phyloP scores from a whole-genome alignment of 169 alveolate genomes.

The Babesia bovis region DNA sequence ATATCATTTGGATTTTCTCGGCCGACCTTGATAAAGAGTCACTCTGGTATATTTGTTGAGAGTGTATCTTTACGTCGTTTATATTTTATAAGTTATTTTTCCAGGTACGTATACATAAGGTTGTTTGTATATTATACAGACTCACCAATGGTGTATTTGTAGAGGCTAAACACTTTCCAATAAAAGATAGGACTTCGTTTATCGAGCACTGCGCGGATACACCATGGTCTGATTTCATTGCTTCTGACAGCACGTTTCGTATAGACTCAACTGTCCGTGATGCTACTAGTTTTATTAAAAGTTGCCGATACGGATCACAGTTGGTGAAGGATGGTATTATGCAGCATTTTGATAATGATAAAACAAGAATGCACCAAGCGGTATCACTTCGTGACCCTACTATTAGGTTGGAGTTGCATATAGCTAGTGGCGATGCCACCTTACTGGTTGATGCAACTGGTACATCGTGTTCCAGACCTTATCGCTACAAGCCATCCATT shows the following conservation, averaged over 20 bases:
- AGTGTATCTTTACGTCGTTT: slow-evolving; percentile 18
- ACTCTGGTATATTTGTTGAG: slow-evolving; percentile 23
- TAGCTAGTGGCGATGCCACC: slow-evolving; percentile 32
- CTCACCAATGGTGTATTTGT: slow-evolving; percentile 31
- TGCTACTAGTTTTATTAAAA: slow-evolving; percentile 2
- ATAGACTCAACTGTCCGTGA: slow-evolving; percentile 4
- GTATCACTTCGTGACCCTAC: slow-evolving; percentile 35
- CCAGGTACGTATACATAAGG: slow-evolving; percentile 36
- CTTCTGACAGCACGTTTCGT: slow-evolving; percentile 15
- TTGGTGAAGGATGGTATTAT: slow-evolving; percentile 58
- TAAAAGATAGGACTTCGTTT: slow-evolving; percentile 30
- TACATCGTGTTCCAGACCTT: slow-evolving; percentile 22
- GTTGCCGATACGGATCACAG: slow-evolving; percentile 44
- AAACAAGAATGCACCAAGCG: slow-evolving; percentile 11
- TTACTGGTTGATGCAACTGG: slow-evolving; percentile 52
- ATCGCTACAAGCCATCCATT: slow-evolving; percentile 49
- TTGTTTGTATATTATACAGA: neutral
- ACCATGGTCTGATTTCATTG: slow-evolving; percentile 26
- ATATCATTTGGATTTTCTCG: slow-evolving; percentile 48
- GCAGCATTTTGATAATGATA: slow-evolving; percentile 20
- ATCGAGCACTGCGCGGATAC: slow-evolving; percentile 29
- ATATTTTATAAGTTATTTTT: slow-evolving; percentile 51
- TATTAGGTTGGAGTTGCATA: slow-evolving; percentile 28
- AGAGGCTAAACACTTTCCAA: slow-evolving; percentile 44
- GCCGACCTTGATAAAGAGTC: slow-evolving; percentile 18